phyloP scores from a whole-genome alignment of 2,329 filamentous ascomycete species.

The Hymenoscyphus salicellus region DNA sequence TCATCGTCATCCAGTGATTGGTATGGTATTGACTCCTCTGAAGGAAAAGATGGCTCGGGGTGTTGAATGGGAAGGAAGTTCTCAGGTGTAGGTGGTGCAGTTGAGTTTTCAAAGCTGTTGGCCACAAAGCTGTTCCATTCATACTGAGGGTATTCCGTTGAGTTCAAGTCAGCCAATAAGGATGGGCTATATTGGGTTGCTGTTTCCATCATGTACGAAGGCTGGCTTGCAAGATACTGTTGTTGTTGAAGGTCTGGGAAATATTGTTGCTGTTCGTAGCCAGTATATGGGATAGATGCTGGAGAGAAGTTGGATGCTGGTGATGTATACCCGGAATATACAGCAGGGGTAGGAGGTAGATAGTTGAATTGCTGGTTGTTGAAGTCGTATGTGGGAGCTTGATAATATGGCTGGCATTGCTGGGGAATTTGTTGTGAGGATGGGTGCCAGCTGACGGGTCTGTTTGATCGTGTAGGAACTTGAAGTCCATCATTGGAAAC shows the following conservation, averaged over 20 bases:
- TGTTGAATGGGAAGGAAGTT: constrained; percentile 54
- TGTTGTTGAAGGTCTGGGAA: constrained; percentile 17
- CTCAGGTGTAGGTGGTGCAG: constrained; percentile 59
- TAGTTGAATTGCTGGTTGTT: constrained; percentile 25
- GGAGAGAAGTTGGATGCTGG: constrained; percentile 55
- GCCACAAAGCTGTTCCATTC: constrained; percentile 48
- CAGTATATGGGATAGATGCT: constrained; percentile 46
- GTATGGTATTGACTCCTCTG: constrained; percentile 51
- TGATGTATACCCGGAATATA: constrained; percentile 58
- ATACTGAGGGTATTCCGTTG: constrained; percentile 34
- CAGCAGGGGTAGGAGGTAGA: constrained; percentile 46
- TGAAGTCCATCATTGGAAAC: constrained; percentile 37
- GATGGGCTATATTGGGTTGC: constrained; percentile 16
- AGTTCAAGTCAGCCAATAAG: constrained; percentile 22
- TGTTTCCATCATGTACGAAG: constrained; percentile 17
- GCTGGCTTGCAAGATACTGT: constrained; percentile 18
- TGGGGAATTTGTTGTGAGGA: constrained; percentile 46
- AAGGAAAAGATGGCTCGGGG: constrained; percentile 43
- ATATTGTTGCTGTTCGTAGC: constrained; percentile 29
- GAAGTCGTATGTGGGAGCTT: constrained; percentile 40
- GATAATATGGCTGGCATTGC: constrained; percentile 38
- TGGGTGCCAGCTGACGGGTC: constrained; percentile 76
- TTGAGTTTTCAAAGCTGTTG: constrained; percentile 45
- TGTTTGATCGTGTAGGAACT: constrained; percentile 39
- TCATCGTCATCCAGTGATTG: constrained; percentile 53